phyloP scores from a whole-genome alignment of 2,329 filamentous ascomycete genomes.

The Fusarium marasasianum region DNA sequence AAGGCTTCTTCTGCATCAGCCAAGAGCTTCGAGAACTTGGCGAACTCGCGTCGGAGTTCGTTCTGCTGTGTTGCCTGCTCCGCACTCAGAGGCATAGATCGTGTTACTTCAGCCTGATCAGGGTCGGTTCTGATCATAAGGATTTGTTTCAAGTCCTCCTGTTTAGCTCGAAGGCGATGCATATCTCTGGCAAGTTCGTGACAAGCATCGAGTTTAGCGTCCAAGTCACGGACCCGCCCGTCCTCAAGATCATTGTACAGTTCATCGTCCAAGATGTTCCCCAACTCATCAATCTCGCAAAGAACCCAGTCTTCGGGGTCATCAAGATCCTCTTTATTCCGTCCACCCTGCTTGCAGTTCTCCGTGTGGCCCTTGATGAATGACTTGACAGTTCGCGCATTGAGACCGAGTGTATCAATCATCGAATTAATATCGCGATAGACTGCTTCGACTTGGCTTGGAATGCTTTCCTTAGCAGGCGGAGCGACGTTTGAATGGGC shows the following conservation, averaged over 20 bases:
- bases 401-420: constrained; percentile 91
- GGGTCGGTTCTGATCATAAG: constrained; percentile 76
- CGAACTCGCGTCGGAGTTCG: constrained; percentile 81
- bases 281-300: constrained; percentile 77
- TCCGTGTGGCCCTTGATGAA: constrained; percentile 75
- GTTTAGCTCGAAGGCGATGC: constrained; percentile 75
- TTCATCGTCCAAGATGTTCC: constrained; percentile 68
- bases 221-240: constrained; percentile 73
- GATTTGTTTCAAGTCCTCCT: constrained; percentile 81
- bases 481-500: constrained; percentile 66
- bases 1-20: constrained; percentile 83
- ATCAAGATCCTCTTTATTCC: constrained; percentile 75
- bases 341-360: constrained; percentile 60
- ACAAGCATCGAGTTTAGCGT: constrained; percentile 74
- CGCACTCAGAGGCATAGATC: constrained; percentile 79
- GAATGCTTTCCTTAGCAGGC: constrained; percentile 65
- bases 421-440: constrained; percentile 91
- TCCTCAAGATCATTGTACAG: constrained; percentile 72
- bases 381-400: constrained; percentile 72
- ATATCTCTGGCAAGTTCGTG: constrained; percentile 76
- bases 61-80: constrained; percentile 87
- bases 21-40: constrained; percentile 77
- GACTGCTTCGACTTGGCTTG: constrained; percentile 71
- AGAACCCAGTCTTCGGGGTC: constrained; percentile 76
- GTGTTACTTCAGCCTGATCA: constrained; percentile 69